phyloP scores from a whole-genome alignment of 345 rosid genomes.

The Tarenaya hassleriana region DNA sequence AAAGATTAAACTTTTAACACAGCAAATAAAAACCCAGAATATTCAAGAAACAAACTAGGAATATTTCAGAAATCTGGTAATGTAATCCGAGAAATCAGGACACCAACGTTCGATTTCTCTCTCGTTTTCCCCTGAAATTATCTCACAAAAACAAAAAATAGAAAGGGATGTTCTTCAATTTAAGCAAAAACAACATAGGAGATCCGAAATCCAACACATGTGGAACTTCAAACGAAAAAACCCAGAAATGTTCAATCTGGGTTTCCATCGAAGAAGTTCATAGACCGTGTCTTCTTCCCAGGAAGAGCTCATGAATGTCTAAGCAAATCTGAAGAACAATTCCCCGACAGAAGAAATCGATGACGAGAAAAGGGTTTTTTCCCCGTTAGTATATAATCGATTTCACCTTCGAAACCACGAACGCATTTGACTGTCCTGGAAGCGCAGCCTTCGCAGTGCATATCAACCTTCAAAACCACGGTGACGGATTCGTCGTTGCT shows the following conservation, averaged over 20 bases:
- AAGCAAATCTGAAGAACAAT: not conserved
- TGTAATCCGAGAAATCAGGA: constrained; percentile 7
- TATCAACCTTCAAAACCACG: constrained; percentile 61
- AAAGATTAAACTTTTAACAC: not conserved
- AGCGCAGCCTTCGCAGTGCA: constrained; percentile 87
- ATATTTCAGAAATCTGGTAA: not conserved
- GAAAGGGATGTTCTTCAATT: too few relatives aligned
- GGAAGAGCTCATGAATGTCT: not conserved
- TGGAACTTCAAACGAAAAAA: not conserved
- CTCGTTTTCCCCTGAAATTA: too few relatives aligned
- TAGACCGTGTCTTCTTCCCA: too few relatives aligned
- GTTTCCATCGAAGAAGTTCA: too few relatives aligned
- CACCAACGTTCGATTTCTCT: constrained; percentile 18
- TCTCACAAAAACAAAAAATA: too few relatives aligned
- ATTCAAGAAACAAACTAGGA: not conserved
- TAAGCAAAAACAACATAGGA: too few relatives aligned
- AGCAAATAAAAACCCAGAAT: not conserved
- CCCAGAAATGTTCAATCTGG: not conserved
- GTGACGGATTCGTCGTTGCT: constrained; percentile 24
- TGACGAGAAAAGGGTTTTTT: not conserved
- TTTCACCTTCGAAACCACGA: constrained; percentile 48
- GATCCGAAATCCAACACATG: not conserved
- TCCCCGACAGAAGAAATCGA: not conserved
- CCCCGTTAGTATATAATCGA: not conserved
- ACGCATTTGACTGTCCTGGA: constrained; percentile 37